Conservation (phyloP, 768 basidiomycete genomes). For the Rhodotorula toruloides region DNA sequence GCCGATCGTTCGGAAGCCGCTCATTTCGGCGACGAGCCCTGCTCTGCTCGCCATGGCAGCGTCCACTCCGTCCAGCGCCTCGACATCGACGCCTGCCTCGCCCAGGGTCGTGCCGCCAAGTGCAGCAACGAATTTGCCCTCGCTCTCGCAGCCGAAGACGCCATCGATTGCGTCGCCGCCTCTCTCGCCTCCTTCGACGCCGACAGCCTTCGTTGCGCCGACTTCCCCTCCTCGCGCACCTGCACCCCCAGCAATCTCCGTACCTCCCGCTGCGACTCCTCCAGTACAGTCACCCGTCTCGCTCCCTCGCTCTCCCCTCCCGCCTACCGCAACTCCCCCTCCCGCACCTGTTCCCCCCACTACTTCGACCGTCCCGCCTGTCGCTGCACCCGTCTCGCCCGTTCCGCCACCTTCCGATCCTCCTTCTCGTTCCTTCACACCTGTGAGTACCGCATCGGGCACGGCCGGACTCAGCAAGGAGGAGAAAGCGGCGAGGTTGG, state of each 20-base stretch:
- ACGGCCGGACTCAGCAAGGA: constrained; percentile 64
- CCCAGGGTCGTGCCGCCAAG: no score
- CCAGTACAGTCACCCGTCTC: constrained; percentile 9
- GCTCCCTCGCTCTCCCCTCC: constrained; percentile 6
- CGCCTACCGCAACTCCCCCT: not conserved
- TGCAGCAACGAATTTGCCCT: not conserved
- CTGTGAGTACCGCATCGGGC: not conserved
- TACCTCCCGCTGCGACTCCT: not conserved
- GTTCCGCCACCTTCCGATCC: not conserved
- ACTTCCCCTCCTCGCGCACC: not conserved
- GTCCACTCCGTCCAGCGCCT: no score
- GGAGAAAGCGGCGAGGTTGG: constrained; percentile 90
- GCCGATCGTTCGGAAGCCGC: not conserved
- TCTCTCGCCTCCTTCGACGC: not conserved
- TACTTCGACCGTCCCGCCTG: constrained; percentile 9
- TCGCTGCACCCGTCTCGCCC: constrained; percentile 31
- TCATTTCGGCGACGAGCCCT: no score
- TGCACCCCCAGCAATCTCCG: not conserved
- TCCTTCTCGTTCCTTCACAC: not conserved
- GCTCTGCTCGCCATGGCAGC: no score
- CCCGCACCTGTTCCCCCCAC: not conserved
- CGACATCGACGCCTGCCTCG: no score
- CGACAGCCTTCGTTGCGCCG: not conserved
- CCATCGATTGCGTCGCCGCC: not conserved
- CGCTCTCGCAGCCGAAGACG: not conserved